Base-by-base conservation (phyloP, 768 basidiomycete species). In the Collybiopsis confluens region DNA sequence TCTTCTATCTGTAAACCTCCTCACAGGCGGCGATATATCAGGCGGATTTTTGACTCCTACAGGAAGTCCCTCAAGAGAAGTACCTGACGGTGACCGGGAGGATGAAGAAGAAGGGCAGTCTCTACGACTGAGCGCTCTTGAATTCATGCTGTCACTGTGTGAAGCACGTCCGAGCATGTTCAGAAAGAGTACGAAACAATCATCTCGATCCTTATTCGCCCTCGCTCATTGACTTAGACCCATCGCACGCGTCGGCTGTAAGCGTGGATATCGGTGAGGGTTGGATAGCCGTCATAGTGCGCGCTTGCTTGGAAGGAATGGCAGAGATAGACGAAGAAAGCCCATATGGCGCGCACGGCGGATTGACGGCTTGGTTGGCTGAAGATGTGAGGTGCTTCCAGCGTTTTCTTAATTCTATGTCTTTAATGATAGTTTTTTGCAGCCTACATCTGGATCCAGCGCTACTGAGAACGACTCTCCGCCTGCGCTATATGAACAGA, bases 301-400 rank as follows among this genome's bases (percentile, higher is more conserved):
- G 87, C 2, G 86, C 86, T 7, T 91, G 88, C 68, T 64, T 92
- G 36, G 89, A 92, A 65, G 89, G 88, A 2, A 88, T 92, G 83
- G 82, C 86, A 16, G 88, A 89, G 66, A 72, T 91, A 18, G 81
- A 84, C 0, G 85, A 87, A 37, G 86, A 81, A 9, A 52, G n/a
- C 27, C 51, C 51, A 2, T 52, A 42, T 36, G 69, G 71, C 20
- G 64, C 64, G 37, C 40, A 54, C 2, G 65, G 64, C 35, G 70
- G 68, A 2, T 65, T 83, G 52, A 74, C 78, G 0, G 69, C 65
- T 0, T 92, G 92, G 91, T 64, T 90, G 18, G 76, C 77, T 20
- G 86, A 86, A 10, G 90, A 93, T 68, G 90, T 92, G 58, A 52
- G 88, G 33, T 57, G 56, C 50, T 28, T 21, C 33, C 41, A 33